Conservation (phyloP, 306 rosid species). For the Abrus precatorius region DNA sequence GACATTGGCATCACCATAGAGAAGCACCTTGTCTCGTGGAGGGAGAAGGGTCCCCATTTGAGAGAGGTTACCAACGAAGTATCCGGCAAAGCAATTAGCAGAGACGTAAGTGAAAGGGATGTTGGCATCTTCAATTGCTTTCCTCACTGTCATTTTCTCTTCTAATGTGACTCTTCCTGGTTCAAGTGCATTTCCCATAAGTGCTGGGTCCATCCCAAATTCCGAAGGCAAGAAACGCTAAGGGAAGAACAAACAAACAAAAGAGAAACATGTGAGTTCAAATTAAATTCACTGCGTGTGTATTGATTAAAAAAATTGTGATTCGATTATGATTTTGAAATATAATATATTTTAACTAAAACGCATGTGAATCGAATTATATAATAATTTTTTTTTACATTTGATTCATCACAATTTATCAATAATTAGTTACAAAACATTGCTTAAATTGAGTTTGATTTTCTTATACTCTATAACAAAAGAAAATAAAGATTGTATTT, state of each 20-base stretch:
- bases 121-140: conserved; percentile 79
- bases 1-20: conserved; percentile 77
- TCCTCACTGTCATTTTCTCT: conserved; percentile 77
- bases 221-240: conserved; percentile 95
- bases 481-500: too few relatives aligned
- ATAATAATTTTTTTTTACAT: too few relatives aligned
- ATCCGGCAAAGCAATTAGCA: conserved; percentile 80
- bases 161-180: conserved; percentile 88
- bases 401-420: too few relatives aligned
- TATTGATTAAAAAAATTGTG: too few relatives aligned
- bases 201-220: conserved; percentile 84
- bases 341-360: too few relatives aligned
- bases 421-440: too few relatives aligned
- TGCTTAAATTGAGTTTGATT: too few relatives aligned
- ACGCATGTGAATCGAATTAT: too few relatives aligned
- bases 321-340: too few relatives aligned
- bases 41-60: conserved; percentile 78
- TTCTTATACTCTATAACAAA: too few relatives aligned
- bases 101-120: conserved; percentile 84
- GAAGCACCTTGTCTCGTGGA: conserved; percentile 64
- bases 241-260: background rate
- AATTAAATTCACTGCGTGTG: too few relatives aligned
- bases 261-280: background rate
- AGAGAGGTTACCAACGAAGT: conserved; percentile 77
- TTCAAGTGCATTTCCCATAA: conserved; percentile 85